A percentile compares a stretch with the other conserved stretches of the same genome.
Evolutionary conservation across 2,329 filamentous ascomycete species (phyloP).

Genomic region (Aspergillus bombycis): DNA sequence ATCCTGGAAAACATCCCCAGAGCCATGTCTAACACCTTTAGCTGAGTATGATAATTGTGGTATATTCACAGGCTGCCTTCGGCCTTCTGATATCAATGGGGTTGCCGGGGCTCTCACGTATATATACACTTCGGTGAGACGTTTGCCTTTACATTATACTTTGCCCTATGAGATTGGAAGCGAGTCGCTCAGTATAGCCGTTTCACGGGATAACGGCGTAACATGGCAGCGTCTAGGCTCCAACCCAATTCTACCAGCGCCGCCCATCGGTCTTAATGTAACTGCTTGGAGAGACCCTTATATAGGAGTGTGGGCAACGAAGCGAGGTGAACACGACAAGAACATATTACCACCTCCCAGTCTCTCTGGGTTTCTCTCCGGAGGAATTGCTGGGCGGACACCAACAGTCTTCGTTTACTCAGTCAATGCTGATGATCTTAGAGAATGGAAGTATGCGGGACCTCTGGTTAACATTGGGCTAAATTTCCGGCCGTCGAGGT

Average conservation of each 20-base stretch:
- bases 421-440: slow-evolving; percentile 44
- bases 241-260: slow-evolving; percentile 44
- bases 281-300: slow-evolving; percentile 50
- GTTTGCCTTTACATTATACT: slow-evolving; percentile 46
- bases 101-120: slow-evolving; percentile 34
- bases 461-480: slow-evolving; percentile 46
- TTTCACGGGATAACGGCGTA: slow-evolving; percentile 41
- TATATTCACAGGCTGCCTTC: slow-evolving; percentile 47
- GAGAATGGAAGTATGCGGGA: slow-evolving; percentile 51
- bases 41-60: slow-evolving; percentile 44
- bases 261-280: slow-evolving; percentile 38
- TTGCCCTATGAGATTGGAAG: slow-evolving; percentile 40
- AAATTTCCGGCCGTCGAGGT: slow-evolving; percentile 45
- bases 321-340: slow-evolving; percentile 19
- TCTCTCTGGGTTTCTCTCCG: slow-evolving; percentile 54
- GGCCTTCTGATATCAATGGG: slow-evolving; percentile 30
- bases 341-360: slow-evolving; percentile 13
- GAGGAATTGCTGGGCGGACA: slow-evolving; percentile 46
- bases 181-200: slow-evolving; percentile 44
- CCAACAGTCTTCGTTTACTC: slow-evolving; percentile 54
- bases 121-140: slow-evolving; percentile 46
- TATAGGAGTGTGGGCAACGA: slow-evolving; percentile 34
- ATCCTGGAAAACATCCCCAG: slow-evolving; percentile 37
- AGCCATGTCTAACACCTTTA: slow-evolving; percentile 37
- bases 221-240: slow-evolving; percentile 39